Evolutionary conservation across 2,329 filamentous ascomycete species (phyloP), one percentile per base, ranked within the genome.

Genomic region (Cadophora sp.): DNA sequence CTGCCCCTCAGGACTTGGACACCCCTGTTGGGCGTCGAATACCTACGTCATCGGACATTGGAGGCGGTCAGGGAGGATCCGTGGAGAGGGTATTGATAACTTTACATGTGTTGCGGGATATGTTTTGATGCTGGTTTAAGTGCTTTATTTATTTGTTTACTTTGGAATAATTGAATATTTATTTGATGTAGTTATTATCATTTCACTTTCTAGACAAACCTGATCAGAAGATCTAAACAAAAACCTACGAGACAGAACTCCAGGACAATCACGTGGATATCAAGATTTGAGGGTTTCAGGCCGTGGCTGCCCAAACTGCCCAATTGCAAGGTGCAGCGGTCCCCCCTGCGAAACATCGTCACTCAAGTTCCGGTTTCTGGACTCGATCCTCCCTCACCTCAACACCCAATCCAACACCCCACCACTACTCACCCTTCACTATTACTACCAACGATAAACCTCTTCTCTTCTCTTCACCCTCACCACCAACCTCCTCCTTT

Each of bases 401-500:
- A 67, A 51, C 53, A 47, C 2, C 41, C 65, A 66, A 48, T 55
- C 62, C 43, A 22, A 68, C 65, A 66, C 56, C 58, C 56, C 39
- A 62, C 36, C 55, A 43, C 55, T 9, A 45, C 8, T 18, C 36
- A 59, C n/a, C 20, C 55, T 27, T 43, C 30, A 36, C 51, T 56
- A 16, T 20, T 11, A 43, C 22, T 45, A 13, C 53, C 55, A 51
- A 63, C 47, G 48, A 59, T 62, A 70, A 72, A 72, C 64, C 67
- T 71, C 69, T 71, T 69, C 18, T 13, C 51, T 56, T n/a, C 45
- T 48, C n/a, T 48, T 20, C 67, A 67, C 30, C n/a, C 24, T 20
- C 67, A 67, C 30, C 47, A 60, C 66, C 66, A 70, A 47, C 70
- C 67, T 70, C 66, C 55, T 58, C 36, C 36, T 61, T 59, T 62